A percentile compares a stretch with the other conserved stretches of the same genome.
These are phyloP conservation scores for Madurella mycetomatis DNA, from an alignment of 2,329 filamentous ascomycete species.

Conservation along the genomic window DNA sequence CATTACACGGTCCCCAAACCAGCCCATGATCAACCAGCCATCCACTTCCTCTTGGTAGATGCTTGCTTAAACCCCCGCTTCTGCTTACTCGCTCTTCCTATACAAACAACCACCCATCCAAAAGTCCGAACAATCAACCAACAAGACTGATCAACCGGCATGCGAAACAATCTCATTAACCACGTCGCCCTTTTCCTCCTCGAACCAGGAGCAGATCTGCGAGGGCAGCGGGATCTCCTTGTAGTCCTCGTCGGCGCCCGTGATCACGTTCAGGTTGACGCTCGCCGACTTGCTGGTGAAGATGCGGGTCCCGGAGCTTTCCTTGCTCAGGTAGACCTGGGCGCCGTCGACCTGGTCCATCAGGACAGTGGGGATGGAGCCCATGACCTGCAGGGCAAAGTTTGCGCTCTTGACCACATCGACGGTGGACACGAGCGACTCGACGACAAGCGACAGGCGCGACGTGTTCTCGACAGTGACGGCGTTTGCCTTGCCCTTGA, in stretches of 20 bases:
- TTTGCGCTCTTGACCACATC: slow-evolving; percentile 95
- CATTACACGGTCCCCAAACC: too few species aligned
- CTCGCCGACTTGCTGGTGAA: slow-evolving; percentile 85
- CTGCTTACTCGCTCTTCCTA: background rate
- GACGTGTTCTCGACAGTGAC: slow-evolving; percentile 89
- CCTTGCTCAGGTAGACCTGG: slow-evolving; percentile 77
- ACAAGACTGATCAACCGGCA: slow-evolving; percentile 56
- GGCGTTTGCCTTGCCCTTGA: slow-evolving; percentile 94
- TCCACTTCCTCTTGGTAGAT: too few species aligned
- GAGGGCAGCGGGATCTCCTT: slow-evolving; percentile 83
- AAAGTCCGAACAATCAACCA: background rate
- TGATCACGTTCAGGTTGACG: slow-evolving; percentile 81
- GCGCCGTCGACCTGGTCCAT: slow-evolving; percentile 92
- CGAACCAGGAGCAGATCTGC: slow-evolving; percentile 76
- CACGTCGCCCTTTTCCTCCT: slow-evolving; percentile 65
- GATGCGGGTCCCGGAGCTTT: slow-evolving; percentile 73
- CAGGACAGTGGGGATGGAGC: slow-evolving; percentile 78
- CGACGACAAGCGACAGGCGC: slow-evolving; percentile 79
- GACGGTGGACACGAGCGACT: slow-evolving; percentile 83
- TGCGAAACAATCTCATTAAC: slow-evolving; percentile 95
- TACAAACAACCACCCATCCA: background rate
- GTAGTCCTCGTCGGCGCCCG: slow-evolving; percentile 70
- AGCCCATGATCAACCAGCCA: too few species aligned
- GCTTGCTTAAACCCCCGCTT: too few species aligned
- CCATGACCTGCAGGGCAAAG: slow-evolving; percentile 89